These are phyloP conservation scores for Corylus heterophylla DNA, from an alignment of 306 rosid genomes.

Conservation along the genomic window DNA sequence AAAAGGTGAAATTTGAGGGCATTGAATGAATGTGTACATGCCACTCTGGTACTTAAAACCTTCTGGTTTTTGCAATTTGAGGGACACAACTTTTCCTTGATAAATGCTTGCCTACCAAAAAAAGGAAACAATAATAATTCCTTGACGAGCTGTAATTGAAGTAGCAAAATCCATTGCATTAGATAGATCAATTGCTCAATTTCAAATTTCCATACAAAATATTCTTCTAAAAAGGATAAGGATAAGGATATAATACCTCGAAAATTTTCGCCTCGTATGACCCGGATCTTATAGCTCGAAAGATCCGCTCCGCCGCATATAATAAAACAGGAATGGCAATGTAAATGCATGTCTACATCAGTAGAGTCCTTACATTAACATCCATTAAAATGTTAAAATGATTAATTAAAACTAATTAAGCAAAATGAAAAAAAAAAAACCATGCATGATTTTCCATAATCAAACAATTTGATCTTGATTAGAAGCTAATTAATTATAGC, in stretches of 20 bases:
- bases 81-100: conserved; percentile 76
- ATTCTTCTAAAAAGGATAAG: neutral
- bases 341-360: conserved; percentile 85
- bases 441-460: too few relatives aligned
- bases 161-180: neutral
- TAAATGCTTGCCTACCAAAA: conserved; percentile 52
- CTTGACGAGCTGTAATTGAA: neutral
- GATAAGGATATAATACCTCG: conserved; percentile 47
- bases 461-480: neutral
- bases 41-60: conserved; percentile 77
- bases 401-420: neutral
- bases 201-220: neutral
- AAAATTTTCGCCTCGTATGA: conserved; percentile 63
- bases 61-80: conserved; percentile 78
- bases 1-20: conserved; percentile 82
- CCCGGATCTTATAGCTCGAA: conserved; percentile 79
- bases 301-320: conserved; percentile 70
- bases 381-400: neutral
- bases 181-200: neutral
- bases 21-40: conserved; percentile 84
- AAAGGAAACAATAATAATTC: neutral
- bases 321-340: conserved; percentile 70
- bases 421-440: neutral
- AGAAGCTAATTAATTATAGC: neutral
- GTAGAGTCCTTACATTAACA: neutral